phyloP scores from a whole-genome alignment of 176 grass and related monocot species.

The Puccinellia tenuiflora region DNA sequence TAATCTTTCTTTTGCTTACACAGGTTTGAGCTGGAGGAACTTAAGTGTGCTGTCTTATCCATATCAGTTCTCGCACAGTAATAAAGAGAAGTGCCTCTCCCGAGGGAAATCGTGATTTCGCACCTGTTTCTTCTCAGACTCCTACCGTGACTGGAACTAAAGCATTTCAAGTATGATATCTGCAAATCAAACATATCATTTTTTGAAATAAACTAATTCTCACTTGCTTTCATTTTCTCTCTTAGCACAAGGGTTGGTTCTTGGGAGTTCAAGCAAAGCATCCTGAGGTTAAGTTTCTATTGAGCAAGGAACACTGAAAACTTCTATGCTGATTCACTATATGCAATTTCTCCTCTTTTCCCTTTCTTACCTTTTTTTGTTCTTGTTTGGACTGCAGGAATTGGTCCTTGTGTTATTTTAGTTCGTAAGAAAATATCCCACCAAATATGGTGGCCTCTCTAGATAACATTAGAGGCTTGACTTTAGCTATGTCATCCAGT shows the following conservation, averaged over 20 bases:
- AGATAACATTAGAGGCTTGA: conserved; percentile 68
- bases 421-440: not conserved
- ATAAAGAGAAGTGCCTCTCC: not conserved
- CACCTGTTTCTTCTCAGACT: not conserved
- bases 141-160: not conserved
- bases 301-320: not conserved
- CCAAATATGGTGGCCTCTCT: conserved; percentile 42
- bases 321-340: not conserved
- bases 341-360: not conserved
- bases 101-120: not conserved
- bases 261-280: not conserved
- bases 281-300: not conserved
- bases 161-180: conserved; percentile 13
- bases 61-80: not conserved
- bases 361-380: not conserved
- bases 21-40: not conserved
- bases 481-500: conserved; percentile 72
- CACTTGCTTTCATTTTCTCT: not conserved
- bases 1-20: not conserved
- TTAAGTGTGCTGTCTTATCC: not conserved
- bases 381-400: conserved; percentile 23
- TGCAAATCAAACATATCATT: not conserved
- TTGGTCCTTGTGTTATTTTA: not conserved
- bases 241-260: not conserved
- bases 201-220: not conserved